phyloP scores from a whole-genome alignment of 1,284 basidiomycete genomes.

The Puccinia polysora region DNA sequence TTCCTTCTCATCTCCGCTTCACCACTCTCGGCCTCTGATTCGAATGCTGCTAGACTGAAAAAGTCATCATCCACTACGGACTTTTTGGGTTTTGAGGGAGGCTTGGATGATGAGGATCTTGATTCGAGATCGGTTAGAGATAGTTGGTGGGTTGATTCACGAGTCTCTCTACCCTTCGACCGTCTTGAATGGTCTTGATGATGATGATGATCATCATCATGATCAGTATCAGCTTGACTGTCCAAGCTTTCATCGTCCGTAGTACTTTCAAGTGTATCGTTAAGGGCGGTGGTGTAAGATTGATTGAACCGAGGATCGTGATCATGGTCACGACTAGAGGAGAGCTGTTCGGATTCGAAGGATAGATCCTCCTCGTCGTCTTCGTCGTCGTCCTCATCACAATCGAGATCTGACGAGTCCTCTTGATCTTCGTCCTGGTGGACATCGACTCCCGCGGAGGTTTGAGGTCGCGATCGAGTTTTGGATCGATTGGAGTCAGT shows the following conservation, averaged over 20 bases:
- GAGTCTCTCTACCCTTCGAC: neutral
- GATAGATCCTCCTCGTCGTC: neutral
- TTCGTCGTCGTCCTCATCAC: neutral
- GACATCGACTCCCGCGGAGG: neutral
- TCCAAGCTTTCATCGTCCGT: neutral
- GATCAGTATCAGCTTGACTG: neutral
- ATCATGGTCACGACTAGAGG: neutral
- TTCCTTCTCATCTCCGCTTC: constrained; percentile 32
- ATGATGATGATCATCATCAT: neutral
- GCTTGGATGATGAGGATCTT: neutral
- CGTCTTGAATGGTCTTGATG: neutral
- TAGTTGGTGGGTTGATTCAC: too few species aligned
- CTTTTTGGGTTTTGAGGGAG: constrained; percentile 7
- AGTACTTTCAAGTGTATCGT: constrained; percentile 6
- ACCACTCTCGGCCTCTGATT: constrained; percentile 28
- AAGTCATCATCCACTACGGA: constrained; percentile 29
- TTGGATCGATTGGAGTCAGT: neutral
- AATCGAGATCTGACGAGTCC: neutral
- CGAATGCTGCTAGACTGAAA: constrained; percentile 32
- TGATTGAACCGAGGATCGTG: neutral
- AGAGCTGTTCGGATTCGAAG: constrained; percentile 11
- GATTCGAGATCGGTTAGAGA: too few species aligned
- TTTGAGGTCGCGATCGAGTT: neutral
- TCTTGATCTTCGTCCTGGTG: neutral
- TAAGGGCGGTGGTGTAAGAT: constrained; percentile 18